Evolutionary conservation across 495 filamentous ascomycete genomes (phyloP).

Genomic region (Articulospora tetracladia): DNA sequence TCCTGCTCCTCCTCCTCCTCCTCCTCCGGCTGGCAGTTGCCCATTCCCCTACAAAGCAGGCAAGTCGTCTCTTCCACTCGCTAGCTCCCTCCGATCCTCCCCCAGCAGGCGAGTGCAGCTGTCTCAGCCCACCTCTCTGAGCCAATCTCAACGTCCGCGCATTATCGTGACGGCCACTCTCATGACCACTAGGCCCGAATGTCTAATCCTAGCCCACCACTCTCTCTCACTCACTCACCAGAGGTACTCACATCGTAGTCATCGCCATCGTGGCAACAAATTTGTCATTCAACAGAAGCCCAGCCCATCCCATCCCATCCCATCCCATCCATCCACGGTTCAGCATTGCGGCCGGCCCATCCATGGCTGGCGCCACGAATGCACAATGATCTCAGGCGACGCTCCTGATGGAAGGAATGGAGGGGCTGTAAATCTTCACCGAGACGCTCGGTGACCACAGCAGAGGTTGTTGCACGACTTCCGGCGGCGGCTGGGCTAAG

Average conservation of each 20-base stretch:
- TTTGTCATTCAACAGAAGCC: not conserved
- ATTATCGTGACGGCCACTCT: not conserved
- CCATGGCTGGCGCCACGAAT: not conserved
- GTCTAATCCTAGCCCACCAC: too few species aligned
- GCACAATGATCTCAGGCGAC: not conserved
- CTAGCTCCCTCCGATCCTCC: too few species aligned
- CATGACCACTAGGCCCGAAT: not conserved
- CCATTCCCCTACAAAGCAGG: too few species aligned
- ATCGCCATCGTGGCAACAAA: too few species aligned
- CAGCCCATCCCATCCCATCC: too few species aligned
- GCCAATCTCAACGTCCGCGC: not conserved
- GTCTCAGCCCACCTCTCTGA: not conserved
- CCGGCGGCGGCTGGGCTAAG: not conserved
- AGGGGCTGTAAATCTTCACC: not conserved
- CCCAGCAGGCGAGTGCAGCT: not conserved
- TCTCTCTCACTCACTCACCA: not conserved
- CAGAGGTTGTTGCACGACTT: not conserved
- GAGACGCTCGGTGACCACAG: not conserved
- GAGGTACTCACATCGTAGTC: too few species aligned
- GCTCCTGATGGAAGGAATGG: too few species aligned
- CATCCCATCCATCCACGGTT: too few species aligned
- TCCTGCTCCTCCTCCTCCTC: too few species aligned
- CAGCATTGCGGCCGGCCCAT: too few species aligned
- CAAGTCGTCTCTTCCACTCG: too few species aligned
- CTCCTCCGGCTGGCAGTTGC: too few species aligned